These are phyloP conservation scores for Coemansia sp. DNA, from an alignment of 192 early-diverging fungal species.

Conservation along the genomic window DNA sequence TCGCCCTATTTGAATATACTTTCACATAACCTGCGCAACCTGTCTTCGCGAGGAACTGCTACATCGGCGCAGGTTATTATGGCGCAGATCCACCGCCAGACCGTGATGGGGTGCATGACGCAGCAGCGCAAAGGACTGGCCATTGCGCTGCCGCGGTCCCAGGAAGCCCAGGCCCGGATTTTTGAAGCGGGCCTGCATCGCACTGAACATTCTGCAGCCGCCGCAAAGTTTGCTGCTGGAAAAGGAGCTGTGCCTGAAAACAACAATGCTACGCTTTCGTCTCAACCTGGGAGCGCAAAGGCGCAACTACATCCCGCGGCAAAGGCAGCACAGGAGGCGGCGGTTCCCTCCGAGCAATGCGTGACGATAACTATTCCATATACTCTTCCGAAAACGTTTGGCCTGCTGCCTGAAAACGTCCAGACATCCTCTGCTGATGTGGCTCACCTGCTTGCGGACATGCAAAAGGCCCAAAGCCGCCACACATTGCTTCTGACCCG, in stretches of 20 bases:
- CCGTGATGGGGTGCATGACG: constrained; percentile 17
- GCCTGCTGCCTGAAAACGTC: background rate
- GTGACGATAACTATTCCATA: constrained; percentile 39
- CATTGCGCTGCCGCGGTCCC: constrained; percentile 6
- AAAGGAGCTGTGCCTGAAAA: too few species aligned
- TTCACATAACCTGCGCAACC: constrained; percentile 13
- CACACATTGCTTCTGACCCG: constrained; percentile 30
- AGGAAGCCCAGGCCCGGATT: background rate
- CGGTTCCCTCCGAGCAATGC: constrained; percentile 20
- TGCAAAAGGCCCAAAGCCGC: constrained; percentile 15
- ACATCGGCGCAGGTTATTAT: constrained; percentile 17
- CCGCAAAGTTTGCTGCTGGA: background rate
- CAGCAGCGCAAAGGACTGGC: constrained; percentile 39
- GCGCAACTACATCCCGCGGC: constrained; percentile 12
- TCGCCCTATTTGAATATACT: constrained; percentile 29
- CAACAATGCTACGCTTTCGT: background rate
- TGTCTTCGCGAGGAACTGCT: constrained; percentile 5
- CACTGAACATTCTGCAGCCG: background rate
- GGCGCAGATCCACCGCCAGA: constrained; percentile 43
- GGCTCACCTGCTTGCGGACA: constrained; percentile 16
- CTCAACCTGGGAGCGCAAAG: background rate
- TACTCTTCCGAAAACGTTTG: constrained; percentile 6
- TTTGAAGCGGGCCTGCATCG: background rate
- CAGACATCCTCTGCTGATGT: constrained; percentile 15
- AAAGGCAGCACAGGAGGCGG: constrained; percentile 11